These are phyloP conservation scores for Ganoderma resinaceum DNA, from an alignment of 1,284 basidiomycete genomes.

Conservation along the genomic window DNA sequence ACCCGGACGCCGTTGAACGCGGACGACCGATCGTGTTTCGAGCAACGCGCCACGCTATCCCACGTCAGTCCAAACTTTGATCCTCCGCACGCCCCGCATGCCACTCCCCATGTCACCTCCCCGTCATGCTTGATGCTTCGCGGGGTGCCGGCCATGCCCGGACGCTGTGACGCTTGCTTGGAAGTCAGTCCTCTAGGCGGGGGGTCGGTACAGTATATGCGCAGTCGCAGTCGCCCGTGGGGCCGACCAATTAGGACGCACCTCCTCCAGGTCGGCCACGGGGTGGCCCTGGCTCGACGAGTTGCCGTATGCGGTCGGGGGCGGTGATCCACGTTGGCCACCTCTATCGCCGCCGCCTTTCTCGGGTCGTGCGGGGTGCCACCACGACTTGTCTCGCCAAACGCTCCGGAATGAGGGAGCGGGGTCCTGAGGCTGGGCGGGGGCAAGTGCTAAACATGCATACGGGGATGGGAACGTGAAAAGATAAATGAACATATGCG, in stretches of 20 bases:
- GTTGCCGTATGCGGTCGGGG: not conserved
- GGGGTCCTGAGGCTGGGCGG: not conserved
- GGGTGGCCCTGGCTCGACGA: not conserved
- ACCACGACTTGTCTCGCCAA: not conserved
- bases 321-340: not conserved
- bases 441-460: not conserved
- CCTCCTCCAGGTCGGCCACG: not conserved
- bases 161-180: not conserved
- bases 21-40: slow-evolving; percentile 6
- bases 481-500: not conserved
- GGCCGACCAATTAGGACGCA: not conserved
- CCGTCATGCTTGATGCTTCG: not conserved
- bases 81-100: not conserved
- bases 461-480: not conserved
- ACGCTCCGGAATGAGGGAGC: not conserved
- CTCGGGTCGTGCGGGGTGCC: not conserved
- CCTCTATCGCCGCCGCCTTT: not conserved
- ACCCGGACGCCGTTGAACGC: not conserved
- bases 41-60: not conserved
- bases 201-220: not conserved
- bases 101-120: not conserved
- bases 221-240: not conserved
- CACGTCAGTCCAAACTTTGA: not conserved
- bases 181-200: too few species aligned
- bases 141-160: not conserved